Base-by-base conservation (phyloP, 768 basidiomycete genomes). In the Favolaschia claudopus region DNA sequence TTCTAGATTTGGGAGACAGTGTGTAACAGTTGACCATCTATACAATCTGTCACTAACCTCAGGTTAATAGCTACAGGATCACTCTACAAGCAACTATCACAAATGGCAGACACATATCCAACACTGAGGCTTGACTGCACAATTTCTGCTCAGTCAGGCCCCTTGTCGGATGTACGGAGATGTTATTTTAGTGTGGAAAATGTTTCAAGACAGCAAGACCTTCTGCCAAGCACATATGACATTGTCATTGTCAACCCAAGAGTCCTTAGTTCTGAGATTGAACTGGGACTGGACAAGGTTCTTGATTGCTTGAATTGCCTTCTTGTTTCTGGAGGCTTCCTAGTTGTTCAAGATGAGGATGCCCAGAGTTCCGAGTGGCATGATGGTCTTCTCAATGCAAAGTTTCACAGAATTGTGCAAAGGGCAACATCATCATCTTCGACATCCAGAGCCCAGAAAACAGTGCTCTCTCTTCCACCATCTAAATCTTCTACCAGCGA, bases 1-100 rank as follows among this genome's bases (percentile, higher is more conserved):
- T 55, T 28, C 43, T 55, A 14, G 54, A 55, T 13, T 34, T 55
- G 14, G 54, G 54, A 19, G 54, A 55, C n/a, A 43, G 54, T 55
- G 7, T 12, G 22, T 46, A 13, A 46, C 27, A 36, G 20, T 7
- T 45, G n/a, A n/a, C n/a, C n/a, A n/a, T n/a, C n/a, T n/a, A n/a
- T n/a, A n/a, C 22, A n/a, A n/a, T n/a, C n/a, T n/a, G n/a, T n/a
- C n/a, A n/a, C n/a, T n/a, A n/a, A n/a, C n/a, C n/a, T n/a, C n/a
- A n/a, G n/a, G n/a, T n/a, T n/a, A n/a, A 5, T 27, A 55, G 54
- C 54, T 43, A 55, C 54, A 12, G 54, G n/a, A 37, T 55, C 43
- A 3, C 13, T 55, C 32, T 46, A 55, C 29, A 46, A 37, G 24
- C 54, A 29, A 22, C 14, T 55, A 9, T 27, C 24, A 8, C 36